phyloP scores from a whole-genome alignment of 2,329 filamentous ascomycete genomes.

The Teratosphaeria destructans region DNA sequence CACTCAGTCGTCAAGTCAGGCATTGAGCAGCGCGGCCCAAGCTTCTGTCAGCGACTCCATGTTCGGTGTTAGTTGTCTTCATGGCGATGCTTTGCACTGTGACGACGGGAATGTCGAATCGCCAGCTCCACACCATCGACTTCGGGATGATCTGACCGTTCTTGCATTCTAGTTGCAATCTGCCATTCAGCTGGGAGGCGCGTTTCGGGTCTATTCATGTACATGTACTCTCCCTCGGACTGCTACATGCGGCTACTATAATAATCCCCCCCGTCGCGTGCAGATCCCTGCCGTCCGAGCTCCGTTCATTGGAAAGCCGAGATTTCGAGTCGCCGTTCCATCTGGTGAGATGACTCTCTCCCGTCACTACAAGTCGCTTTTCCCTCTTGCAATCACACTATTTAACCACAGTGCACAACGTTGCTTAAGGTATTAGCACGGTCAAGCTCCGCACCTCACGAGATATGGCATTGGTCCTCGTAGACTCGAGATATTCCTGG shows the following conservation, averaged over 20 bases:
- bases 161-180: background rate
- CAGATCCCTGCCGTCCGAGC: background rate
- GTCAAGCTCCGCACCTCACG: background rate
- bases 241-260: background rate
- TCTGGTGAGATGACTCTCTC: background rate
- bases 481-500: background rate
- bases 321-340: background rate
- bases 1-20: too few relatives aligned
- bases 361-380: background rate
- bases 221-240: too few relatives aligned
- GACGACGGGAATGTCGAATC: too few relatives aligned
- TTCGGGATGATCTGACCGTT: background rate
- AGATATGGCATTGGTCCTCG: background rate
- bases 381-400: background rate
- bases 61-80: too few relatives aligned
- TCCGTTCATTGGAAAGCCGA: background rate
- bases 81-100: too few relatives aligned
- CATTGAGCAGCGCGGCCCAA: too few relatives aligned
- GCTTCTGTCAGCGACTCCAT: too few relatives aligned
- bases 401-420: background rate
- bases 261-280: background rate
- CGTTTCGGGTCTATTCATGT: background rate
- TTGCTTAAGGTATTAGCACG: background rate
- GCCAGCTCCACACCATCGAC: background rate
- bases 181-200: background rate